A percentile compares a stretch with the other conserved stretches of the same genome.
Evolutionary conservation across 2,329 filamentous ascomycete genomes (phyloP).

Genomic region (Sporothrix pseudoabietina): DNA sequence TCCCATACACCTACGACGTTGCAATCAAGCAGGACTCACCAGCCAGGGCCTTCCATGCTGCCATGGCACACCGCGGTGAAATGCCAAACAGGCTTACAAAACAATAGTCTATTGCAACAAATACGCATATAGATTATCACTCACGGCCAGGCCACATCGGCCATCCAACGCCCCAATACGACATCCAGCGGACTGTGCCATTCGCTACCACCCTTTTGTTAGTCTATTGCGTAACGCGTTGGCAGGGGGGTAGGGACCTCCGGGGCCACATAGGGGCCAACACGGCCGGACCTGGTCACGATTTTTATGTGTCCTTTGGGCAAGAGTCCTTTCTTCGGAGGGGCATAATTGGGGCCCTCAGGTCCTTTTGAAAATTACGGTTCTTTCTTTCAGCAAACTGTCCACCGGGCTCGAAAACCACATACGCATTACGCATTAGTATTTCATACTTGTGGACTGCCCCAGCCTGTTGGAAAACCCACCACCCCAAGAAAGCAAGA

Average conservation of each 20-base stretch:
- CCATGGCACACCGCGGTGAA: slow-evolving; percentile 14
- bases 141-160: not conserved
- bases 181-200: not conserved
- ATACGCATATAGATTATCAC: not conserved
- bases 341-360: not conserved
- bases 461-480: not conserved
- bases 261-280: not conserved
- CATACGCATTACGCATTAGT: not conserved
- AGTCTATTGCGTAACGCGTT: not conserved
- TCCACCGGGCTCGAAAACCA: not conserved
- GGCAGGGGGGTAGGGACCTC: not conserved
- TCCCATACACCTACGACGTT: not conserved
- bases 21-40: not conserved
- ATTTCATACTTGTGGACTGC: not conserved
- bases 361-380: not conserved
- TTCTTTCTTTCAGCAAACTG: not conserved
- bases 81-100: not conserved
- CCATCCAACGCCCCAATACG: not conserved
- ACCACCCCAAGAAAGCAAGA: not conserved
- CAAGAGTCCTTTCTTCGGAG: too few relatives aligned
- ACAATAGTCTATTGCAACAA: not conserved
- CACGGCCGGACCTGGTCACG: not conserved
- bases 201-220: not conserved
- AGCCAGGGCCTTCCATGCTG: not conserved
- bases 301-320: not conserved